phyloP scores from a whole-genome alignment of 176 grass and related monocot genomes.

The Musa itinerans region DNA sequence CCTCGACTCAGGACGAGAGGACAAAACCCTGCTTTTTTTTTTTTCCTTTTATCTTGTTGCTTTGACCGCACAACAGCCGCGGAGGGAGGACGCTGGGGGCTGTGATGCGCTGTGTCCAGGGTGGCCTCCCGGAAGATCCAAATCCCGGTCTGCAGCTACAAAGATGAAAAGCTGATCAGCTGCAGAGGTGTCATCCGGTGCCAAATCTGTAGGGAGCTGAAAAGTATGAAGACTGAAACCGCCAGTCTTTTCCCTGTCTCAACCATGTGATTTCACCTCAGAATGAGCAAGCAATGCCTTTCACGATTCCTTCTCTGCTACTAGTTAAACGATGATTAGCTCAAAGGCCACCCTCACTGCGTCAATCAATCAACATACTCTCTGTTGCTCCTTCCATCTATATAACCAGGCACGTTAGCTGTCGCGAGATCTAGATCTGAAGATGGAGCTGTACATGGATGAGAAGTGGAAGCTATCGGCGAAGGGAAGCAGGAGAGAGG shows the following conservation, averaged over 20 bases:
- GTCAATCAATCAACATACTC: not conserved
- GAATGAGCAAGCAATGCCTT: no score
- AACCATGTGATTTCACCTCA: not conserved
- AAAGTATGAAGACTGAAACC: no score
- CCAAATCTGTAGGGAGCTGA: no score
- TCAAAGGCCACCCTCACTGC: not conserved
- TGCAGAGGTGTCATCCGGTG: no score
- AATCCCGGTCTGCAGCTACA: not conserved
- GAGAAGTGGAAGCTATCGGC: constrained; percentile 66
- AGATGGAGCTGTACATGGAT: constrained; percentile 52
- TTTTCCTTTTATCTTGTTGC: not conserved
- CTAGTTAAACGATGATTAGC: not conserved
- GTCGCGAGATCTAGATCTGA: not conserved
- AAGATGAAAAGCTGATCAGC: not conserved
- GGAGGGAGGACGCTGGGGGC: not conserved
- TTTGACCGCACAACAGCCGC: not conserved
- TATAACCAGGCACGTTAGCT: not conserved
- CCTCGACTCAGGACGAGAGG: not conserved
- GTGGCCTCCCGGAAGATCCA: constrained; percentile 4
- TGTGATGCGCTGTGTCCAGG: constrained; percentile 1
- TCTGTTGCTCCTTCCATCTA: not conserved
- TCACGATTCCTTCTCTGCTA: not conserved
- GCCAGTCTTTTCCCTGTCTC: not conserved
- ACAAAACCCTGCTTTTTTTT: not conserved
- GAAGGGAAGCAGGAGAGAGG: constrained; percentile 29